Conservation (phyloP, 2,329 filamentous ascomycete genomes). For the Paraphaeosphaeria sporulosa region DNA sequence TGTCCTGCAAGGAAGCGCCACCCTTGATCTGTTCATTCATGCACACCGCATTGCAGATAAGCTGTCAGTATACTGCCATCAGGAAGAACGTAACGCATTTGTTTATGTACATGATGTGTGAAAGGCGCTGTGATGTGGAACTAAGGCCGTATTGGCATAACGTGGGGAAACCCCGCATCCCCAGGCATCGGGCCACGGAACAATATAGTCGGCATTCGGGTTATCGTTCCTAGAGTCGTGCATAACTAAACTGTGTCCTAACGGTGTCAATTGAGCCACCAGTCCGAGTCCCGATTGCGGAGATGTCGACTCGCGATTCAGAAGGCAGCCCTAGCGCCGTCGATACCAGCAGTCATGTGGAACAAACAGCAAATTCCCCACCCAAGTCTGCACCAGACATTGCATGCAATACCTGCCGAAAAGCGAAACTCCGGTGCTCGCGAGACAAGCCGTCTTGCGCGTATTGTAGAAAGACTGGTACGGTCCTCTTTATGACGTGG, state of each 20-base stretch:
- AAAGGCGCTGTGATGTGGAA: too few species aligned
- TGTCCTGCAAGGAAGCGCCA: too few species aligned
- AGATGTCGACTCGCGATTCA: constrained; percentile 5
- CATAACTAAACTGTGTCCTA: background rate
- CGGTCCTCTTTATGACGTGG: background rate
- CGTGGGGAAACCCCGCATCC: background rate
- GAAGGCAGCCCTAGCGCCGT: constrained; percentile 1
- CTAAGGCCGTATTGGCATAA: too few species aligned
- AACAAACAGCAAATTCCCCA: background rate
- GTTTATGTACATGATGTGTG: too few species aligned
- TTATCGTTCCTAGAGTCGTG: background rate
- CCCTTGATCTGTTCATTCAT: too few species aligned
- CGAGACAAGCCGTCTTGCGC: constrained; percentile 23
- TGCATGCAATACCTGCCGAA: constrained; percentile 29
- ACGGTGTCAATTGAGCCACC: background rate
- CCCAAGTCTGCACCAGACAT: constrained; percentile 13
- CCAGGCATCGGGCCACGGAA: background rate
- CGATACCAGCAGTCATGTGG: background rate
- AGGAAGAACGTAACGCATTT: too few species aligned
- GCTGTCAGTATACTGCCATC: too few species aligned
- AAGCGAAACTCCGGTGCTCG: constrained; percentile 28
- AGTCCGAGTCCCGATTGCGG: background rate
- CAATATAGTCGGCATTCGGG: background rate
- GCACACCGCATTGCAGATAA: too few species aligned
- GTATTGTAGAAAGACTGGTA: constrained; percentile 30